phyloP scores from a whole-genome alignment of 2,329 filamentous ascomycete genomes.

The Aureobasidium pullulans region DNA sequence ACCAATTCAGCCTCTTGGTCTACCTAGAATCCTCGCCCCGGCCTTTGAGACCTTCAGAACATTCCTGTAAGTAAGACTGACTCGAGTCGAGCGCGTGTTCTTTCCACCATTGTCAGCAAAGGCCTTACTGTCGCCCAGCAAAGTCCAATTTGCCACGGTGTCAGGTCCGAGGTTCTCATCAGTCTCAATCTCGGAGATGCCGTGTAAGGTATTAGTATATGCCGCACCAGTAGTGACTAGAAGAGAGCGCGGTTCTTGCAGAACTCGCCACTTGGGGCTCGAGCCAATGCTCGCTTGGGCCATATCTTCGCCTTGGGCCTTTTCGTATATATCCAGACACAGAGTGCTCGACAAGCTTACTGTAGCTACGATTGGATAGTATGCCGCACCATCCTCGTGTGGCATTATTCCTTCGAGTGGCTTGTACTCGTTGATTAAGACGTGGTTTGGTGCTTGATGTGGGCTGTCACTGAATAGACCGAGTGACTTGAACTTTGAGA shows the following conservation, averaged over 20 bases:
- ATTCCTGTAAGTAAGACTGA: conserved; percentile 78
- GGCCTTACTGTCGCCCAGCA: conserved; percentile 48
- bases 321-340: conserved; percentile 64
- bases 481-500: conserved; percentile 47
- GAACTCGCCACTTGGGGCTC: conserved; percentile 48
- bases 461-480: conserved; percentile 57
- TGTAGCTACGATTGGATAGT: conserved; percentile 82
- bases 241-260: conserved; percentile 78
- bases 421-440: conserved; percentile 86
- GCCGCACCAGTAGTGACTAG: conserved; percentile 63
- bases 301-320: conserved; percentile 27
- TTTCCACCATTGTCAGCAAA: conserved; percentile 41
- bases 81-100: conserved; percentile 53
- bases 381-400: conserved; percentile 86
- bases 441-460: conserved; percentile 76
- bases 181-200: conserved; percentile 57
- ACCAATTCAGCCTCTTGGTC: conserved; percentile 16
- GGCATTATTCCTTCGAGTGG: conserved; percentile 93
- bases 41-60: conserved; percentile 74
- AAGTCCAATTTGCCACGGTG: conserved; percentile 61
- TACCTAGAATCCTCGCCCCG: conserved; percentile 57
- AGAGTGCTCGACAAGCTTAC: conserved; percentile 74
- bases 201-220: conserved; percentile 67
- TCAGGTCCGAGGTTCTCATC: conserved; percentile 57
- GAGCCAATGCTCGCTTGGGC: conserved; percentile 48